Conservation (phyloP, 192 early-diverging fungal species). For the Gaertneriomyces sp. region DNA sequence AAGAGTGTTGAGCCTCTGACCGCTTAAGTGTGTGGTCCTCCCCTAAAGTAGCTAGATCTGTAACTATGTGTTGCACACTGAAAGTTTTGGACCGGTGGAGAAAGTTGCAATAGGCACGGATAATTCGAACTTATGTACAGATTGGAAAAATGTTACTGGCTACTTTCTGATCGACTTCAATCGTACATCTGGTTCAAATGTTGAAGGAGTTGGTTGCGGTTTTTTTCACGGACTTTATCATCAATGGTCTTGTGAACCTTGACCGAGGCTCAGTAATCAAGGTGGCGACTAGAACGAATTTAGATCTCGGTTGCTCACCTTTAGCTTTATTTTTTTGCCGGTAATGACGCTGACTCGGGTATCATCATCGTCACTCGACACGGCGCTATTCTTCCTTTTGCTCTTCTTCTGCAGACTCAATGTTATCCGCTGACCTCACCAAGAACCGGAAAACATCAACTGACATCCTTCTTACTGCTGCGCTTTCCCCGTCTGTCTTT, state of each 20-base stretch:
- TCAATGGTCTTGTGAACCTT: constrained; percentile 27
- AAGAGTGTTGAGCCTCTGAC: constrained; percentile 42
- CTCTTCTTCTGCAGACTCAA: constrained; percentile 14
- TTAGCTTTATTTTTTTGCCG: constrained; percentile 47
- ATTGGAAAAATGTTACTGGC: too few species aligned
- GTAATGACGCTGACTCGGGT: constrained; percentile 37
- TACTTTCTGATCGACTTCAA: not conserved
- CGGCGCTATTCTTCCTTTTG: constrained; percentile 9
- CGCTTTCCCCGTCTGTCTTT: too few species aligned
- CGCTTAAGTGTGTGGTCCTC: not conserved
- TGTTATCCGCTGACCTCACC: too few species aligned
- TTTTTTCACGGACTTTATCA: constrained; percentile 34
- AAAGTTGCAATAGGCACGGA: too few species aligned
- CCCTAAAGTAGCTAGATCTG: too few species aligned
- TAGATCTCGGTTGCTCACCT: constrained; percentile 23
- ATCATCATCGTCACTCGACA: constrained; percentile 26
- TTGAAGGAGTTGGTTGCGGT: constrained; percentile 31
- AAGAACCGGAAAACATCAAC: too few species aligned
- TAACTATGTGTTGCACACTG: too few species aligned
- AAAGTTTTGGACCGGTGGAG: too few species aligned
- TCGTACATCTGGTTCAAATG: constrained; percentile 36
- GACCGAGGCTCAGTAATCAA: not conserved
- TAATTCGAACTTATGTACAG: too few species aligned
- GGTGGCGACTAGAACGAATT: not conserved
- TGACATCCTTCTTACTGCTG: too few species aligned